Percentiles rank a stretch among this genome's conserved stretches.
These are phyloP conservation scores for Xerocomus potaroensis DNA, from an alignment of 768 basidiomycete genomes.

Conservation along the genomic window DNA sequence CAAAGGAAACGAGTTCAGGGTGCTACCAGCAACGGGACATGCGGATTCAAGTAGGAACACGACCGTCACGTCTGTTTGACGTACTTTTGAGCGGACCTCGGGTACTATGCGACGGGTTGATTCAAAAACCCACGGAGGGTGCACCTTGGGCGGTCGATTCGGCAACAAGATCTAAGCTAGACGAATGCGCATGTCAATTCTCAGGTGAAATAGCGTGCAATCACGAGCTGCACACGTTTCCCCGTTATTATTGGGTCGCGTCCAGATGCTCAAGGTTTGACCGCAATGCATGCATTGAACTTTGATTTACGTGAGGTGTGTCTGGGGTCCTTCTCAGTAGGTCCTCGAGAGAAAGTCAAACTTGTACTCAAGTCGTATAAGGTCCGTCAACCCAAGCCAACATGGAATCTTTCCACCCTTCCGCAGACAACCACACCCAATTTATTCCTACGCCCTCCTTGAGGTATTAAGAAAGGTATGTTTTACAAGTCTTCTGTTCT, in stretches of 20 bases:
- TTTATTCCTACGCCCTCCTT: conserved; percentile 9
- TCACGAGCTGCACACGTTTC: conserved; percentile 6
- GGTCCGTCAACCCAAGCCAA: conserved; percentile 51
- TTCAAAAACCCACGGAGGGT: neutral
- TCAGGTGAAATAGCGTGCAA: neutral
- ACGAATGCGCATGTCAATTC: no score
- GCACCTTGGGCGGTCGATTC: conserved; percentile 5
- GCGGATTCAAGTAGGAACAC: neutral
- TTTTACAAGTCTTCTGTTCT: neutral
- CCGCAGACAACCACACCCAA: conserved; percentile 34
- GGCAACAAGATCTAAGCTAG: no score
- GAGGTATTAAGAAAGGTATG: conserved; percentile 13
- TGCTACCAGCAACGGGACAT: neutral
- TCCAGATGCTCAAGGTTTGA: conserved; percentile 1
- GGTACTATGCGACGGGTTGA: conserved; percentile 2
- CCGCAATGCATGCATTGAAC: neutral
- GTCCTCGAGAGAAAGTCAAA: conserved; percentile 22
- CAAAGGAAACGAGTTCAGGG: neutral
- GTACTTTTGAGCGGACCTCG: conserved; percentile 22
- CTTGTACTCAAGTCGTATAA: conserved; percentile 42
- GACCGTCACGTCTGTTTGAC: conserved; percentile 13
- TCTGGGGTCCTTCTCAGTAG: conserved; percentile 26
- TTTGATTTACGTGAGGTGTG: conserved; percentile 23
- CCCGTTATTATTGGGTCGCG: conserved; percentile 1
- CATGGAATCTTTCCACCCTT: conserved; percentile 47